phyloP scores from a whole-genome alignment of 352 stramenopile species.

The Phytophthora pistaciae region DNA sequence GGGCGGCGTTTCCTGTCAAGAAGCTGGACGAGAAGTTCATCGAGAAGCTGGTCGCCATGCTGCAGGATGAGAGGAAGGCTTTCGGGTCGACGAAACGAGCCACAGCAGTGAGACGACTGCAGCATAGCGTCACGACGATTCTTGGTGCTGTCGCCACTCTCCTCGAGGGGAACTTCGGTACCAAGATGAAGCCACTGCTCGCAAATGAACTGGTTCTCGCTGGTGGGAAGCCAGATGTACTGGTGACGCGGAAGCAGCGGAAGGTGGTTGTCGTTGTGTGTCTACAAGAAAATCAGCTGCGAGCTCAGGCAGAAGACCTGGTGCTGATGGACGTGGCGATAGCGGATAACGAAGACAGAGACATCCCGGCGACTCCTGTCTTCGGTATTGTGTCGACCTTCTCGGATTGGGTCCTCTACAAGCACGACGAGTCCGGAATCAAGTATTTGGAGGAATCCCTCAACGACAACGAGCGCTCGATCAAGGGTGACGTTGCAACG shows the following conservation, averaged over 20 bases:
- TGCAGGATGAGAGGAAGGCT: conserved; percentile 7
- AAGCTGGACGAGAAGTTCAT: conserved; percentile 1
- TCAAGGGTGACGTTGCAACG: conserved; percentile 8
- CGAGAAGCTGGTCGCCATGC: neutral
- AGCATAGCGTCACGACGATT: conserved; percentile 3
- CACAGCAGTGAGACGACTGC: conserved; percentile 5
- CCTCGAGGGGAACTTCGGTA: neutral
- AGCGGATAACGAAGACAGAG: neutral
- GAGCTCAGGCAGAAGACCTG: conserved; percentile 2
- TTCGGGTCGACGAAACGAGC: conserved; percentile 5
- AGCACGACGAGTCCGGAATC: conserved; percentile 7
- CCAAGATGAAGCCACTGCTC: conserved; percentile 4
- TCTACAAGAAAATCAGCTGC: neutral
- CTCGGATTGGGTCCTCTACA: conserved; percentile 12
- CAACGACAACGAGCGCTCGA: conserved; percentile 10
- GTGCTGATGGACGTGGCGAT: conserved; percentile 8
- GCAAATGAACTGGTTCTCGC: conserved; percentile 5
- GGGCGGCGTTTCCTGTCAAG: conserved; percentile 7
- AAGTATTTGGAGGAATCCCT: conserved; percentile 12
- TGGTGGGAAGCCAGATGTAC: neutral
- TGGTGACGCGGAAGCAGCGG: neutral
- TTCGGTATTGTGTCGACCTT: conserved; percentile 9
- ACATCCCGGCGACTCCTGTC: neutral
- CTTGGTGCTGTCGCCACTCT: conserved; percentile 12
- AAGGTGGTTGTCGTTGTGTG: neutral